Evolutionary conservation across 352 stramenopile genomes (phyloP), one percentile per base, ranked within the genome.

Genomic region (Globisporangium spinosum): DNA sequence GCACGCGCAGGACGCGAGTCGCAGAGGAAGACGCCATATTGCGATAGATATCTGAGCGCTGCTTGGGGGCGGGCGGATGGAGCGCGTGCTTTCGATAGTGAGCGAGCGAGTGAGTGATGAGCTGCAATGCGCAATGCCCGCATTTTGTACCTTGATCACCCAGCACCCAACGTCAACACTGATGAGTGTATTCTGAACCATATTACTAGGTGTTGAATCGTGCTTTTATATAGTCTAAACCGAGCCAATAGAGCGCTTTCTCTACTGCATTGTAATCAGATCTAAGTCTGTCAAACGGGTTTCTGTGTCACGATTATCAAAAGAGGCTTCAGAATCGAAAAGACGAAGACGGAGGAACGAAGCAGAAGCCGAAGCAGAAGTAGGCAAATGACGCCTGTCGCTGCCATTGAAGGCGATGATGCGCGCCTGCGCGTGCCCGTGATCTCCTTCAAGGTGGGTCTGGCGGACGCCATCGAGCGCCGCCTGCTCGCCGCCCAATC

Each of bases 371-470:
- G 51, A 25, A 47, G 22, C 22, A 45, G 55, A 29, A 58, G 5
- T 20, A 17, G 51, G 22, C 20, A 12, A 15, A 61, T 61, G 55
- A 61, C 9, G 20, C 8, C 55, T 45, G 17, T 20, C 25, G 17
- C 17, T 10, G 20, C 29, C 23, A 17, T 25, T 61, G 20, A 17
- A 13, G 17, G 38, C 35, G 55, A n/a, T 12, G 27, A 34, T 17
- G 9, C 15, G 12, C 43, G 3, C 17, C 67, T 80, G 35, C 64
- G 71, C 0, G 69, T 82, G 29, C 76, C 76, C 17, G 69, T 82
- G 60, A 69, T 82, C 68, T 82, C 76, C 17, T 68, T 67, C 32
- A 80, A 80, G 64, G 64, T 76, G 29, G 76, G 73, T 1, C 55
- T 82, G 20, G 51, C 56, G 5, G 58, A 57, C n/a, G 73, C 76